Evolutionary conservation across 495 filamentous ascomycete species (phyloP).

Genomic region (Aspergillus campestris): DNA sequence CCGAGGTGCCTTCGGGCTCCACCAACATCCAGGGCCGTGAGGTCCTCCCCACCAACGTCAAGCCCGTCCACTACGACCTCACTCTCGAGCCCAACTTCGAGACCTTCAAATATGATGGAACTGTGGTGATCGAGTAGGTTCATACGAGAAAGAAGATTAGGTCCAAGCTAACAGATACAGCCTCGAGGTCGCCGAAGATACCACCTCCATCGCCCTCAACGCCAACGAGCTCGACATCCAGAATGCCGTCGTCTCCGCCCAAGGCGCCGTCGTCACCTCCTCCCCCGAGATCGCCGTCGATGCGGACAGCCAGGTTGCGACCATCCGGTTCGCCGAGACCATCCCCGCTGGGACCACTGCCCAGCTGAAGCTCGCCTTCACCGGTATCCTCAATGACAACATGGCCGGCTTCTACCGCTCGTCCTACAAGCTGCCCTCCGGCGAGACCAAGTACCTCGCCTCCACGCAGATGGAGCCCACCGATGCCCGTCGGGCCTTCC

Average conservation of each 20-base stretch:
- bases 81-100: slow-evolving; percentile 60
- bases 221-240: slow-evolving; percentile 80
- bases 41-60: slow-evolving; percentile 60
- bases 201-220: slow-evolving; percentile 80
- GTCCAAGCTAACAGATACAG: slow-evolving; percentile 13
- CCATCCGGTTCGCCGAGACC: slow-evolving; percentile 49
- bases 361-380: slow-evolving; percentile 52
- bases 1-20: slow-evolving; percentile 31
- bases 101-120: slow-evolving; percentile 54
- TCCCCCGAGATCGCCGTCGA: slow-evolving; percentile 46
- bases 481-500: slow-evolving; percentile 57
- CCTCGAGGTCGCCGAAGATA: slow-evolving; percentile 78
- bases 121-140: slow-evolving; percentile 55
- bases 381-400: slow-evolving; percentile 55
- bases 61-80: slow-evolving; percentile 57
- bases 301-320: slow-evolving; percentile 52
- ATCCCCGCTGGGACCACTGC: slow-evolving; percentile 51
- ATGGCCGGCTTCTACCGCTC: slow-evolving; percentile 66
- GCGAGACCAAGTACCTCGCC: slow-evolving; percentile 51
- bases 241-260: slow-evolving; percentile 51
- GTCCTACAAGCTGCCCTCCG: slow-evolving; percentile 48
- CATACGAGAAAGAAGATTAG: slow-evolving; percentile 2
- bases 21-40: slow-evolving; percentile 51
- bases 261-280: slow-evolving; percentile 40
- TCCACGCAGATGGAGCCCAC: slow-evolving; percentile 63